Evolutionary conservation across 2,329 filamentous ascomycete genomes (phyloP).

Genomic region (Penicillium sp.): DNA sequence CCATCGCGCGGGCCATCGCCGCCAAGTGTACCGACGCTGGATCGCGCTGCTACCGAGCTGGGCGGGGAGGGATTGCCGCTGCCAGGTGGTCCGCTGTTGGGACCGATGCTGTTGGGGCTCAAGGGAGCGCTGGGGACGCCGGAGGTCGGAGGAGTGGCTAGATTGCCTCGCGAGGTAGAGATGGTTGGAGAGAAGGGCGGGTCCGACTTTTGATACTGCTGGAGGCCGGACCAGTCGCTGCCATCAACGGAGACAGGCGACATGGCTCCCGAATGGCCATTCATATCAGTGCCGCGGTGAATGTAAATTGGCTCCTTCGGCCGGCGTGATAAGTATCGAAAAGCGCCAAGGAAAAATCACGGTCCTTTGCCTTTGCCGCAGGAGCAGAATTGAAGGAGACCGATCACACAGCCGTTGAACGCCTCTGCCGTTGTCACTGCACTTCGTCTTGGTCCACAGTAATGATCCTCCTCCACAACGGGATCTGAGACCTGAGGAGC

Average conservation of each 20-base stretch:
- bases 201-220: conserved; percentile 61
- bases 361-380: background rate
- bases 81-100: conserved; percentile 18
- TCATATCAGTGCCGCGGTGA: conserved; percentile 55
- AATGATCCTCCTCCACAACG: conserved; percentile 11
- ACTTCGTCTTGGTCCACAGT: conserved; percentile 10
- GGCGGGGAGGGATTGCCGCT: conserved; percentile 73
- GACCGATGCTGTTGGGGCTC: conserved; percentile 56
- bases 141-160: conserved; percentile 70
- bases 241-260: conserved; percentile 80
- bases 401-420: background rate
- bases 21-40: conserved; percentile 74
- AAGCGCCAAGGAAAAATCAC: background rate
- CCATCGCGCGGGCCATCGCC: conserved; percentile 58
- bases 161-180: conserved; percentile 48
- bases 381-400: background rate
- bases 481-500: conserved; percentile 17
- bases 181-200: conserved; percentile 49
- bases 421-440: conserved; percentile 9
- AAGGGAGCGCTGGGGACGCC: conserved; percentile 57
- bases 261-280: conserved; percentile 71
- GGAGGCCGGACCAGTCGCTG: conserved; percentile 76
- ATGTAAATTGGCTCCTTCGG: conserved; percentile 6
- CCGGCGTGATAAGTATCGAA: background rate
- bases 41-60: conserved; percentile 72